These are phyloP conservation scores for Scleroderma bovista DNA, from an alignment of 768 basidiomycete genomes.

Conservation along the genomic window DNA sequence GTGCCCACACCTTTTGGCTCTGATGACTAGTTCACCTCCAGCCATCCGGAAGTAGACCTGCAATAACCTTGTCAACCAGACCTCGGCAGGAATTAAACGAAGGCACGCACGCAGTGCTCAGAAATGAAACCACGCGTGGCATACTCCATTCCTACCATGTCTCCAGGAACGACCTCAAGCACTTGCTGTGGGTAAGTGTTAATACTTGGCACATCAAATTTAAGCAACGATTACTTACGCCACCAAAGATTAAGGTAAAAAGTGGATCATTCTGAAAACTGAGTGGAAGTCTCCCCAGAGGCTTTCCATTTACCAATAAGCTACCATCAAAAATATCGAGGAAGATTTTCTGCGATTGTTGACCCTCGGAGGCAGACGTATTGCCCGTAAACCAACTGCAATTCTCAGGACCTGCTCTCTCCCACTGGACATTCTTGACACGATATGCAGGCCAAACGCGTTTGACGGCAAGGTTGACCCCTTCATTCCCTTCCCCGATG, in stretches of 20 bases:
- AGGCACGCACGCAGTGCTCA: slow-evolving; percentile 6
- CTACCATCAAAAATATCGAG: slow-evolving; percentile 37
- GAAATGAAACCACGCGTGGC: slow-evolving; percentile 13
- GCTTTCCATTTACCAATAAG: slow-evolving; percentile 38
- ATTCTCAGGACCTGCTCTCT: slow-evolving; percentile 9
- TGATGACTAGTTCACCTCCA: slow-evolving; percentile 14
- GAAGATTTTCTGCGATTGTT: slow-evolving; percentile 26
- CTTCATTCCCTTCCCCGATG: slow-evolving; percentile 10
- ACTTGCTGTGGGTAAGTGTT: slow-evolving; percentile 13
- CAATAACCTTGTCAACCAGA: slow-evolving; percentile 6
- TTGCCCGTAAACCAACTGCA: slow-evolving; percentile 25
- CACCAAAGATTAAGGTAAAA: slow-evolving; percentile 22
- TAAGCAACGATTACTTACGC: no score
- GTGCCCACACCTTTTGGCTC: slow-evolving; percentile 1
- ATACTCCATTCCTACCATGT: slow-evolving; percentile 31
- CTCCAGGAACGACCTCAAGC: slow-evolving; percentile 31
- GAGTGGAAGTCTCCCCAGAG: slow-evolving; percentile 33
- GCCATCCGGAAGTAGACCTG: slow-evolving; percentile 22
- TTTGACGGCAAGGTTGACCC: slow-evolving; percentile 25
- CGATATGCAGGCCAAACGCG: slow-evolving; percentile 29
- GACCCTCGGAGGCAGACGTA: slow-evolving; percentile 10
- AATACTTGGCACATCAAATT: neutral
- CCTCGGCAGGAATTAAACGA: neutral
- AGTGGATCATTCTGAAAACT: slow-evolving; percentile 26
- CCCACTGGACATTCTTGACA: slow-evolving; percentile 24